A percentile compares a stretch with the other conserved stretches of the same genome.
Conservation (phyloP, 2,329 filamentous ascomycete genomes). For the Pyrenophora graminea region DNA sequence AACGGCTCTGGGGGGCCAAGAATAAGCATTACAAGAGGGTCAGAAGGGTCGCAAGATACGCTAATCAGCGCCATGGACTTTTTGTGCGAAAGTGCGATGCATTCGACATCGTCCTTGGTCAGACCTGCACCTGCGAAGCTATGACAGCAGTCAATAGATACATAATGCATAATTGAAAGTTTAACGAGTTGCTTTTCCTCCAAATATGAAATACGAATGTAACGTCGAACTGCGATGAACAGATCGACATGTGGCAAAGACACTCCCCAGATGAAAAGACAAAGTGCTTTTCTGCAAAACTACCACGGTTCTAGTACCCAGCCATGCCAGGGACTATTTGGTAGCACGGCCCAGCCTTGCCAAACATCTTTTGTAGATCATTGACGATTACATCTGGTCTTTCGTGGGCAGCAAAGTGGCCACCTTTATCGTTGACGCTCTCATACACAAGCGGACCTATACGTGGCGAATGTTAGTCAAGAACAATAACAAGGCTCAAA, state of each 20-base stretch:
- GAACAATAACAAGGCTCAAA: neutral
- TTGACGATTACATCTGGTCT: constrained; percentile 56
- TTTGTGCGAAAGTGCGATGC: neutral
- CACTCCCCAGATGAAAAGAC: neutral
- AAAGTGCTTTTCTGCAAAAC: neutral
- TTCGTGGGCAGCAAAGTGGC: constrained; percentile 67
- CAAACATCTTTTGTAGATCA: constrained; percentile 64
- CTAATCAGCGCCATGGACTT: neutral
- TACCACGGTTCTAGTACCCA: constrained; percentile 23
- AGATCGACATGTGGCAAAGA: neutral
- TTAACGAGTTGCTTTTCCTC: neutral
- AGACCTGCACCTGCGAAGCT: neutral
- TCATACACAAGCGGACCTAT: constrained; percentile 60
- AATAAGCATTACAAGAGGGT: neutral
- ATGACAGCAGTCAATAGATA: neutral
- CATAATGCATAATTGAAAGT: neutral
- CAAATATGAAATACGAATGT: neutral
- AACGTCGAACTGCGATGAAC: neutral
- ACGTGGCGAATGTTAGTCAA: neutral
- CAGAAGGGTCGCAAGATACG: neutral
- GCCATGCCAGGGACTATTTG: constrained; percentile 39
- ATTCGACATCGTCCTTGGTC: constrained; percentile 1
- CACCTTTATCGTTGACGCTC: constrained; percentile 55
- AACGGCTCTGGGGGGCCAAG: neutral
- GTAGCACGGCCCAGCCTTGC: constrained; percentile 48